phyloP scores from a whole-genome alignment of 1,139 yeast genomes.

The Waltiozyma sp. region DNA sequence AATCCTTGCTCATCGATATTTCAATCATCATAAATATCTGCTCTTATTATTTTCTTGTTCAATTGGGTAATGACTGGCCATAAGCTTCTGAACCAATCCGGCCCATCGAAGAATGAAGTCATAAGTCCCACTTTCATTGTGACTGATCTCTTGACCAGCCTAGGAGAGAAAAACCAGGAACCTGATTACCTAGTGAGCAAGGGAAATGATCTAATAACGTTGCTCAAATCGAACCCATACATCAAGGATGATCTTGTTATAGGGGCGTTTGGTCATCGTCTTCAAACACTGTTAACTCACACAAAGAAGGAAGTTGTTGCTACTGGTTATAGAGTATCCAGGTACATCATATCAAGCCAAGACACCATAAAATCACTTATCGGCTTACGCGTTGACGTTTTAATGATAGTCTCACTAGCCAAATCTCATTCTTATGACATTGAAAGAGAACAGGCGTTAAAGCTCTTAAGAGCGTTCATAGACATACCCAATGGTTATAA shows the following conservation, averaged over 20 bases:
- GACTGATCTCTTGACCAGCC: slow-evolving; percentile 20
- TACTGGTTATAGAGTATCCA: slow-evolving; percentile 63
- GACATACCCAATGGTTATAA: slow-evolving; percentile 36
- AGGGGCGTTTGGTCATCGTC: slow-evolving; percentile 45
- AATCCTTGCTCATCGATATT: no score
- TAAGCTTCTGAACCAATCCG: not conserved
- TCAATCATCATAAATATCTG: no score
- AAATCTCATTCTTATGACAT: slow-evolving; percentile 37
- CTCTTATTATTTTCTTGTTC: not conserved
- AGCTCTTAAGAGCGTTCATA: slow-evolving; percentile 53
- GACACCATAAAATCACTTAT: slow-evolving; percentile 40
- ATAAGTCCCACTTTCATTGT: slow-evolving; percentile 35
- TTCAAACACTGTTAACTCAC: slow-evolving; percentile 52
- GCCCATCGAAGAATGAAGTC: not conserved
- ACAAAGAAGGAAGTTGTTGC: slow-evolving; percentile 55
- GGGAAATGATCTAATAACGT: slow-evolving; percentile 17
- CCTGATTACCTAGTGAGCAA: slow-evolving; percentile 17
- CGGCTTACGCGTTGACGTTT: slow-evolving; percentile 45
- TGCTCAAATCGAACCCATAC: slow-evolving; percentile 34
- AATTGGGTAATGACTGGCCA: not conserved
- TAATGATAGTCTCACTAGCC: slow-evolving; percentile 54
- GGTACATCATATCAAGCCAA: slow-evolving; percentile 48
- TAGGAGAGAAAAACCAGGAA: slow-evolving; percentile 17
- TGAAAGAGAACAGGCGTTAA: slow-evolving; percentile 75
- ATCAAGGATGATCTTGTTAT: slow-evolving; percentile 57